Conservation (phyloP, 169 alveolate species). For the Cryptosporidium viatorum region DNA sequence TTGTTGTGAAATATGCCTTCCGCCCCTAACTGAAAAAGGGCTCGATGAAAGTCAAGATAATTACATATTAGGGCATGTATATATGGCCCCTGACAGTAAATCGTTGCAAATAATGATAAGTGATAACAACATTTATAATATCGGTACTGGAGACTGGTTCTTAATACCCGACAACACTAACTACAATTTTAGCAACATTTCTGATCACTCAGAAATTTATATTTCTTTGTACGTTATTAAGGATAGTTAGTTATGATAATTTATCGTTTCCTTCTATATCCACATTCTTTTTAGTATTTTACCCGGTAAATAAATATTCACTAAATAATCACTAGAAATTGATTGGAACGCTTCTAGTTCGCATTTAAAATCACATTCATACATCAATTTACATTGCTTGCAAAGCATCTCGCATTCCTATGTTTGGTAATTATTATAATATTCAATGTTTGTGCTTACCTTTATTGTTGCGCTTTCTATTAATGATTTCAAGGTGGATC, state of each 20-base stretch:
- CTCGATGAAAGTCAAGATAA: conserved; percentile 72
- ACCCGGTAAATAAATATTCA: conserved; percentile 40
- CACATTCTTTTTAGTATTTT: conserved; percentile 59
- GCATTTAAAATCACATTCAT: conserved; percentile 34
- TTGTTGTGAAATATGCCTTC: conserved; percentile 73
- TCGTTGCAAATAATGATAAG: conserved; percentile 71
- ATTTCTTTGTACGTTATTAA: conserved; percentile 68
- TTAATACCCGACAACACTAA: conserved; percentile 64
- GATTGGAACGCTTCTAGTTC: conserved; percentile 73
- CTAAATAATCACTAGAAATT: conserved; percentile 65
- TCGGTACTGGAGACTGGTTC: conserved; percentile 72
- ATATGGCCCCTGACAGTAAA: conserved; percentile 62
- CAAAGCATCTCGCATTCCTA: conserved; percentile 41
- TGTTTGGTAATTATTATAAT: background rate
- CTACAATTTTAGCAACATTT: conserved; percentile 62
- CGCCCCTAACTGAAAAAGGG: conserved; percentile 70
- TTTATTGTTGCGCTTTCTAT: conserved; percentile 22
- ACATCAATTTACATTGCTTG: conserved; percentile 28
- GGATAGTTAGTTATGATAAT: conserved; percentile 28
- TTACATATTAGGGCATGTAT: conserved; percentile 67
- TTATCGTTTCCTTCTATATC: conserved; percentile 22
- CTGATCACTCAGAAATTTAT: conserved; percentile 48
- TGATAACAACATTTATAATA: conserved; percentile 53
- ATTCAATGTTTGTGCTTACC: conserved; percentile 16
- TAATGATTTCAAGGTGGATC: conserved; percentile 9